A percentile compares a stretch with the other conserved stretches of the same genome.
phyloP scores from a whole-genome alignment of 306 rosid genomes.

The Gastrolobium bilobum region DNA sequence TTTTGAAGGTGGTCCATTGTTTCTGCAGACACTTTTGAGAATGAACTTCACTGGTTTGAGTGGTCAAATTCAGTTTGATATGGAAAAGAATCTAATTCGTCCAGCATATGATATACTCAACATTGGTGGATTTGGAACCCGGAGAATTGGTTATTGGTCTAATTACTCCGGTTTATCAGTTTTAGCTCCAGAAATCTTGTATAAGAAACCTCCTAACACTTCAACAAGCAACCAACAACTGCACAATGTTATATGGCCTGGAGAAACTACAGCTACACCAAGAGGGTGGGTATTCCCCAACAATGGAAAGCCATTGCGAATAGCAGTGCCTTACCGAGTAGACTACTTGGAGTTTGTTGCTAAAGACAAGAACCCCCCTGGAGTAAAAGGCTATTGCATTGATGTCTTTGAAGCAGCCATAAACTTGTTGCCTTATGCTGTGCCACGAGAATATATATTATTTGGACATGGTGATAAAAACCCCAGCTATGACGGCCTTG shows the following conservation, averaged over 20 bases:
- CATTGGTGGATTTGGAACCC: slow-evolving; percentile 71
- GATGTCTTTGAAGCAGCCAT: slow-evolving; percentile 96
- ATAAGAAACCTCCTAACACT: slow-evolving; percentile 59
- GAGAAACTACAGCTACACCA: slow-evolving; percentile 67
- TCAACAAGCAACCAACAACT: slow-evolving; percentile 66
- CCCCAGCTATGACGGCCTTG: slow-evolving; percentile 67
- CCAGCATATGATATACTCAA: slow-evolving; percentile 89
- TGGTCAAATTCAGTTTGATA: slow-evolving; percentile 76
- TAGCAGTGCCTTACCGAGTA: slow-evolving; percentile 85
- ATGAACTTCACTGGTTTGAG: slow-evolving; percentile 80
- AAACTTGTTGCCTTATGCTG: slow-evolving; percentile 89
- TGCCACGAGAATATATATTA: slow-evolving; percentile 71
- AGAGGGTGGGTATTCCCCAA: slow-evolving; percentile 96
- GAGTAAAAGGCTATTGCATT: slow-evolving; percentile 84
- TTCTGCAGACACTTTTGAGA: slow-evolving; percentile 68
- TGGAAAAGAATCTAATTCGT: slow-evolving; percentile 66
- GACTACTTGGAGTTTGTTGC: slow-evolving; percentile 70
- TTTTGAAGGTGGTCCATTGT: slow-evolving; percentile 69
- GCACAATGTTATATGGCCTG: slow-evolving; percentile 87
- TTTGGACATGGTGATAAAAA: slow-evolving; percentile 76
- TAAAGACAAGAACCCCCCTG: slow-evolving; percentile 77
- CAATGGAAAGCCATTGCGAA: slow-evolving; percentile 84
- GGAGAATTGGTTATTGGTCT: slow-evolving; percentile 88
- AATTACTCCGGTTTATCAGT: slow-evolving; percentile 82
- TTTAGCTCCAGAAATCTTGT: slow-evolving; percentile 69